phyloP scores from a whole-genome alignment of 257 asterid species.

The Cruciata laevipes region DNA sequence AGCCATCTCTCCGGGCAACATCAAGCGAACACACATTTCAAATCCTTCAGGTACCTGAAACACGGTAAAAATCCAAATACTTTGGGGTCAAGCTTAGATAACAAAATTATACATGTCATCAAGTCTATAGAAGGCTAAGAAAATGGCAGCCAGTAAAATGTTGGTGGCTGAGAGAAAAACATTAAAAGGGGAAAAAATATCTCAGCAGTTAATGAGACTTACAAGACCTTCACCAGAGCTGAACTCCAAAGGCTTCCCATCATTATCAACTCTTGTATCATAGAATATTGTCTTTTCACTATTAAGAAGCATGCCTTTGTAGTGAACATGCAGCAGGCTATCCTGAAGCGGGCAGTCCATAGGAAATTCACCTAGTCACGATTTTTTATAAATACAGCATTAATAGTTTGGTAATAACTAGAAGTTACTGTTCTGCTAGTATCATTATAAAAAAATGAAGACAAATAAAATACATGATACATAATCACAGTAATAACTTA shows the following conservation, averaged over 20 bases:
- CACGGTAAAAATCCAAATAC: neutral
- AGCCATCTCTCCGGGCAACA: slow-evolving; percentile 95
- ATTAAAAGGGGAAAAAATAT: neutral
- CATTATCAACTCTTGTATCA: slow-evolving; percentile 66
- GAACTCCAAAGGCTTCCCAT: slow-evolving; percentile 82
- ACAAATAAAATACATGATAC: neutral
- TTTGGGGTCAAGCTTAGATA: neutral
- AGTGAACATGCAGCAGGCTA: slow-evolving; percentile 79
- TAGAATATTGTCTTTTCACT: slow-evolving; percentile 70
- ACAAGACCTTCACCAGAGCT: slow-evolving; percentile 99
- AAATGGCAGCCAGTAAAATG: neutral
- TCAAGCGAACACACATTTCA: slow-evolving; percentile 91
- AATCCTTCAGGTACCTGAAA: slow-evolving; percentile 93
- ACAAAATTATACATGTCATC: neutral
- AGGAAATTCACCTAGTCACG: slow-evolving; percentile 82
- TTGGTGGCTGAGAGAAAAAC: slow-evolving; percentile 1
- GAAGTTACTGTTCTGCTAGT: neutral
- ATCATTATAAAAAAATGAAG: neutral
- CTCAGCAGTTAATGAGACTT: slow-evolving; percentile 32
- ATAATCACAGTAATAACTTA: neutral
- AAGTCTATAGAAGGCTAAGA: neutral
- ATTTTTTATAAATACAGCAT: slow-evolving; percentile 22
- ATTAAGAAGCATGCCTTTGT: slow-evolving; percentile 84
- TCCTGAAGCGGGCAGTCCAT: slow-evolving; percentile 99
- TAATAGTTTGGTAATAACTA: slow-evolving; percentile 5